Evolutionary conservation across 805 yeast genomes (phyloP).

Genomic region (Danielia oregonensis): DNA sequence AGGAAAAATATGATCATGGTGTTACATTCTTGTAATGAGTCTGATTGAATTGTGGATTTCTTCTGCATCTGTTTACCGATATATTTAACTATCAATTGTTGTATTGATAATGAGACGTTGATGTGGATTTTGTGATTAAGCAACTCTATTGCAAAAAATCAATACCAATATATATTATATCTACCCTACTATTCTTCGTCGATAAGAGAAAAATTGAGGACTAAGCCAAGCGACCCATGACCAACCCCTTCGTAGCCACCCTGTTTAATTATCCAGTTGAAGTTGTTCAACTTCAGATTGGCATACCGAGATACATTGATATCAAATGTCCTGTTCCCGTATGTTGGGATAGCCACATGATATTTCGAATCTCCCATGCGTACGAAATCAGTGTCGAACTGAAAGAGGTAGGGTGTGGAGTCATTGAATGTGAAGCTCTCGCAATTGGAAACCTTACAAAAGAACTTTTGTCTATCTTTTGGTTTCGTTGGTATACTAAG

Average conservation of each 20-base stretch:
- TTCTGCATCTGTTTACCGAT: too few relatives aligned
- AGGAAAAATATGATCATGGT: too few relatives aligned
- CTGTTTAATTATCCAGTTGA: conserved; percentile 43
- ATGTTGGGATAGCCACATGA: conserved; percentile 49
- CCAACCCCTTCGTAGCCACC: conserved; percentile 32
- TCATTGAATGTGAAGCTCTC: conserved; percentile 37
- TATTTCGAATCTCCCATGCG: conserved; percentile 49
- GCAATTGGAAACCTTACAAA: conserved; percentile 36
- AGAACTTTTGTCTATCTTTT: conserved; percentile 41
- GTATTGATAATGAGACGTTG: too few relatives aligned
- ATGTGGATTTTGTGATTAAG: too few relatives aligned
- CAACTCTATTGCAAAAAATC: too few relatives aligned
- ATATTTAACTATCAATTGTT: too few relatives aligned
- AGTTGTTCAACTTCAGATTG: conserved; percentile 41
- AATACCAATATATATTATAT: too few relatives aligned
- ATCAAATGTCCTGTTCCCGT: conserved; percentile 41
- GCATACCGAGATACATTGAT: conserved; percentile 40
- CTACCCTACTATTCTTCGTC: conserved; percentile 25
- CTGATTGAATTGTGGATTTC: too few relatives aligned
- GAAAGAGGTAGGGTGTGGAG: conserved; percentile 40
- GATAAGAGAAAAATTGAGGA: conserved; percentile 34
- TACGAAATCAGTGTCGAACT: conserved; percentile 53
- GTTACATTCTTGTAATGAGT: too few relatives aligned
- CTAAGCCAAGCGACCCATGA: conserved; percentile 30
- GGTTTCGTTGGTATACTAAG: conserved; percentile 28